A percentile compares a stretch with the other conserved stretches of the same genome.
These are phyloP conservation scores for Acanthamoeba royreba DNA, from an alignment of 208 protist species.

Conservation along the genomic window DNA sequence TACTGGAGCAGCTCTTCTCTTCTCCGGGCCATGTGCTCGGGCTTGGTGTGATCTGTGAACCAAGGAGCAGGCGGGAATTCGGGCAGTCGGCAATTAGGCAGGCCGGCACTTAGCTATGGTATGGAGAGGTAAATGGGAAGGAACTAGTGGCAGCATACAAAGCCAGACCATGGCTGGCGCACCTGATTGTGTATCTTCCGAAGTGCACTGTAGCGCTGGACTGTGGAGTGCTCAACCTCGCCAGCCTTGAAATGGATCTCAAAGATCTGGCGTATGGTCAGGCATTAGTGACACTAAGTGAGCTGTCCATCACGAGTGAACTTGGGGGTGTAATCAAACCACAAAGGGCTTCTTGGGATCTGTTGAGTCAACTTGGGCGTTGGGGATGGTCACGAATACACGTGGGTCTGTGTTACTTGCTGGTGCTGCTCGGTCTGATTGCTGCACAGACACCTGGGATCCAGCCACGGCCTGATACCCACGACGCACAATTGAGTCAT, in stretches of 20 bases:
- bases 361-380: neutral
- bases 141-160: neutral
- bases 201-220: neutral
- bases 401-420: neutral
- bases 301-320: neutral
- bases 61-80: neutral
- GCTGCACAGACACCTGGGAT: too few relatives aligned
- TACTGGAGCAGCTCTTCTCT: neutral
- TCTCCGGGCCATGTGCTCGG: conserved; percentile 10
- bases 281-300: neutral
- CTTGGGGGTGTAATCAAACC: neutral
- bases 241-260: conserved; percentile 3
- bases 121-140: neutral
- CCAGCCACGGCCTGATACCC: neutral
- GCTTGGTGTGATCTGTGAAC: conserved; percentile 32
- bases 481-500: too few relatives aligned
- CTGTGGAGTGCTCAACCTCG: neutral
- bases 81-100: neutral
- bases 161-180: neutral
- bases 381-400: neutral
- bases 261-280: neutral
- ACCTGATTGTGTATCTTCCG: neutral
- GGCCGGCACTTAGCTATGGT: neutral
- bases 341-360: neutral
- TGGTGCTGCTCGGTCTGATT: too few relatives aligned